phyloP scores from a whole-genome alignment of 2,329 filamentous ascomycete genomes.

The Beauveria rudraprayagi region DNA sequence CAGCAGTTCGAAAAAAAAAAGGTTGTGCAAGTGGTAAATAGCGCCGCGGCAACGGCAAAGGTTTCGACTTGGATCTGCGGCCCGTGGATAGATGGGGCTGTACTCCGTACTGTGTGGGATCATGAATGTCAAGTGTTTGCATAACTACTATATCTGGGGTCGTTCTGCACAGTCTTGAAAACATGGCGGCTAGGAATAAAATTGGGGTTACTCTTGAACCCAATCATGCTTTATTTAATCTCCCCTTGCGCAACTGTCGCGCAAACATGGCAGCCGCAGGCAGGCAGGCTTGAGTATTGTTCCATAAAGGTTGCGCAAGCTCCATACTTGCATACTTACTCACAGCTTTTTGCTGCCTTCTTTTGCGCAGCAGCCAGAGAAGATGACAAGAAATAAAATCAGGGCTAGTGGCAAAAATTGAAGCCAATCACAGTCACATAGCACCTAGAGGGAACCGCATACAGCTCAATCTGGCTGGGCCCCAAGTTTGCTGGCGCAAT shows the following conservation, averaged over 20 bases:
- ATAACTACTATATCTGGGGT: background rate
- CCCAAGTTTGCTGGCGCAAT: background rate
- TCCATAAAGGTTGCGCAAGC: background rate
- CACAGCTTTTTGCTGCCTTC: background rate
- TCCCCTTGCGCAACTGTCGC: background rate
- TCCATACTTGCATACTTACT: background rate
- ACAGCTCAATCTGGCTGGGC: background rate
- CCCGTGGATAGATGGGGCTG: background rate
- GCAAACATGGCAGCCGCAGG: too few relatives aligned
- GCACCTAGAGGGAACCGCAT: background rate
- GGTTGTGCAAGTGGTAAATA: conserved; percentile 6
- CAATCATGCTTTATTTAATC: background rate
- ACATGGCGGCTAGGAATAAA: background rate
- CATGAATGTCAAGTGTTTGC: background rate
- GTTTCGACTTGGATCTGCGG: conserved; percentile 14
- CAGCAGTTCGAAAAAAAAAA: background rate
- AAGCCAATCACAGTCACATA: background rate
- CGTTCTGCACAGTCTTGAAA: background rate
- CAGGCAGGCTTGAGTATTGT: background rate
- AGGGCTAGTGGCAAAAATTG: too few relatives aligned
- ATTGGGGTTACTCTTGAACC: background rate
- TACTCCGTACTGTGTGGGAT: background rate
- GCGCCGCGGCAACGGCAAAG: conserved; percentile 11
- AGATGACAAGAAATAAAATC: background rate
- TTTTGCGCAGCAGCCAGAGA: background rate